A percentile compares a stretch with the other conserved stretches of the same genome.
Evolutionary conservation across 768 basidiomycete genomes (phyloP).

Genomic region (Asterophora lycoperdoides): DNA sequence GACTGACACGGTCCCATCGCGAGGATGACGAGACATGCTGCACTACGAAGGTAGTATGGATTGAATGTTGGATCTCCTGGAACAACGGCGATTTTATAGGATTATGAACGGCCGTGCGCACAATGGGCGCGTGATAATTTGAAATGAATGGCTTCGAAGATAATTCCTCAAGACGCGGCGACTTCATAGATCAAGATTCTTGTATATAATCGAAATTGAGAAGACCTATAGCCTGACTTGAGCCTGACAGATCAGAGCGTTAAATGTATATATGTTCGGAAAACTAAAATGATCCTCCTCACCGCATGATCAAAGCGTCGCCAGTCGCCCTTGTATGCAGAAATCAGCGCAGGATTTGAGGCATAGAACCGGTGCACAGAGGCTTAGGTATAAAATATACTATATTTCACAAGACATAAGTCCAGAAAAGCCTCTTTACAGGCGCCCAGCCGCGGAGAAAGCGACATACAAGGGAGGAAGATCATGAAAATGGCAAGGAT

Average conservation of each 20-base stretch:
- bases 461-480: conserved; percentile 8
- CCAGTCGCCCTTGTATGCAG: neutral
- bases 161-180: neutral
- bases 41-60: neutral
- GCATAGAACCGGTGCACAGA: neutral
- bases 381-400: conserved; percentile 13
- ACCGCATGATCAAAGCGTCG: neutral
- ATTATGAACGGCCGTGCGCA: too few species aligned
- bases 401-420: conserved; percentile 21
- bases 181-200: neutral
- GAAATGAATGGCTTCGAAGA: neutral
- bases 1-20: conserved; percentile 16
- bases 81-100: neutral
- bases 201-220: neutral
- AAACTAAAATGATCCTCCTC: conserved; percentile 8
- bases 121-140: neutral
- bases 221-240: conserved; percentile 3
- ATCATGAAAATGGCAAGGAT: conserved; percentile 16
- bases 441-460: conserved; percentile 15
- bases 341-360: neutral
- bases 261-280: neutral
- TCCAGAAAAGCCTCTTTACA: conserved; percentile 14
- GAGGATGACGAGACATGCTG: conserved; percentile 6
- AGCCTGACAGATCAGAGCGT: conserved; percentile 5
- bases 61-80: neutral